Conservation (phyloP, 305 asterid species). For the Fraxinus greggii region DNA sequence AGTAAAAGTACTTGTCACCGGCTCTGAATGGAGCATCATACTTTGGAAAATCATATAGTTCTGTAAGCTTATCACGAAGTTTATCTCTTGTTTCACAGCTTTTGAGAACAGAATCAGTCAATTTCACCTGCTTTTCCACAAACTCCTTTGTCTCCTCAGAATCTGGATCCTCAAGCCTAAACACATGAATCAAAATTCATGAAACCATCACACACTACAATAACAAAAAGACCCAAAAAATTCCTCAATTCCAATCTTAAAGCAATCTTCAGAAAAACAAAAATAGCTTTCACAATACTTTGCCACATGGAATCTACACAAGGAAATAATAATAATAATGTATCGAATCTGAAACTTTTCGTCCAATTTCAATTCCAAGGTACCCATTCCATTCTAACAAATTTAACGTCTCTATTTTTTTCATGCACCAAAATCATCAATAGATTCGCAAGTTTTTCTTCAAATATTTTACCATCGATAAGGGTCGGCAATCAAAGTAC, state of each 20-base stretch:
- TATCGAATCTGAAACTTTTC: not conserved
- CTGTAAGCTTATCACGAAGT: constrained; percentile 60
- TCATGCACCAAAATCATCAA: not conserved
- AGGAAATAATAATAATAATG: not conserved
- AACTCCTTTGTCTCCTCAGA: constrained; percentile 78
- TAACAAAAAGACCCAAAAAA: not conserved
- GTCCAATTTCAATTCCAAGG: not conserved
- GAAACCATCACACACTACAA: not conserved
- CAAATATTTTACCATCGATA: constrained; percentile 68
- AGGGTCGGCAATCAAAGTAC: constrained; percentile 68
- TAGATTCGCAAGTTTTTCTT: not conserved
- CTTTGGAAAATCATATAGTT: constrained; percentile 69
- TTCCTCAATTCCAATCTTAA: constrained; percentile 11
- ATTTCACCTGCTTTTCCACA: constrained; percentile 62
- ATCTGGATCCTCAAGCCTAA: constrained; percentile 98
- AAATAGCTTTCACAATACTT: not conserved
- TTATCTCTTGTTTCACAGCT: constrained; percentile 74
- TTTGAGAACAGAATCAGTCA: constrained; percentile 75
- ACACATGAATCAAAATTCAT: constrained; percentile 24
- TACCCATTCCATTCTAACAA: not conserved
- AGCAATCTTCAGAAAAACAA: not conserved
- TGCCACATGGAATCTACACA: not conserved
- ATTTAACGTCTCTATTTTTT: not conserved
- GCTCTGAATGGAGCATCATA: constrained; percentile 76
- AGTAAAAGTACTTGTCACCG: constrained; percentile 80